Percentiles rank a stretch among this genome's conserved stretches.
Conservation (phyloP, 2,329 filamentous ascomycete species). For the Lasiodiplodia hormozganensis region DNA sequence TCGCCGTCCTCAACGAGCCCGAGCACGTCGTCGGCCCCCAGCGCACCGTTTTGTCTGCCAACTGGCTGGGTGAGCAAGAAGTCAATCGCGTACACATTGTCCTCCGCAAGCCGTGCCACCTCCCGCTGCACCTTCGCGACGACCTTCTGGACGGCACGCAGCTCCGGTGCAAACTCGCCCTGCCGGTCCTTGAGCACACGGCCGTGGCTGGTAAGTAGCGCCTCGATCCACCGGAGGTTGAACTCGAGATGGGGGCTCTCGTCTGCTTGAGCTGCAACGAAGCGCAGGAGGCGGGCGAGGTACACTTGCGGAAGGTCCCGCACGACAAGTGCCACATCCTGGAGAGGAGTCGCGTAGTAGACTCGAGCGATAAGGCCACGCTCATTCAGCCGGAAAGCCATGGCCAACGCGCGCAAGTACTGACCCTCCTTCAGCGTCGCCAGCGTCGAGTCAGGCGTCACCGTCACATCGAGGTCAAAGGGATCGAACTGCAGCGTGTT, state of each 20-base stretch:
- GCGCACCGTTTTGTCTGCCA: constrained; percentile 33
- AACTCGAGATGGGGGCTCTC: constrained; percentile 94
- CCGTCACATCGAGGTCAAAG: constrained; percentile 92
- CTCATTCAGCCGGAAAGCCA: constrained; percentile 97
- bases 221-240: constrained; percentile 90
- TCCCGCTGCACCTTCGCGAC: constrained; percentile 82
- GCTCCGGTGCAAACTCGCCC: constrained; percentile 80
- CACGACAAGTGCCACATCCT: constrained; percentile 79
- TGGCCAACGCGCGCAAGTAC: constrained; percentile 90
- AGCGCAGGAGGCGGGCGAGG: constrained; percentile 81
- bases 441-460: constrained; percentile 76
- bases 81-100: constrained; percentile 88
- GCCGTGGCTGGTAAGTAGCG: constrained; percentile 80
- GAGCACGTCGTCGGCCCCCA: constrained; percentile 10
- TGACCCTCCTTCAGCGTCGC: constrained; percentile 78
- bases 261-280: constrained; percentile 86
- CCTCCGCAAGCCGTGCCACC: constrained; percentile 80
- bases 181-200: constrained; percentile 82
- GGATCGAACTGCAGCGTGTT: constrained; percentile 87
- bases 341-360: constrained; percentile 80
- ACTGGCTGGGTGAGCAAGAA: constrained; percentile 70
- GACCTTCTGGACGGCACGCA: constrained; percentile 82
- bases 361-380: constrained; percentile 80
- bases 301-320: constrained; percentile 84
- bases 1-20: constrained; percentile 15